These are phyloP conservation scores for Rhypophila decipiens DNA, from an alignment of 495 filamentous ascomycete genomes.

Conservation along the genomic window DNA sequence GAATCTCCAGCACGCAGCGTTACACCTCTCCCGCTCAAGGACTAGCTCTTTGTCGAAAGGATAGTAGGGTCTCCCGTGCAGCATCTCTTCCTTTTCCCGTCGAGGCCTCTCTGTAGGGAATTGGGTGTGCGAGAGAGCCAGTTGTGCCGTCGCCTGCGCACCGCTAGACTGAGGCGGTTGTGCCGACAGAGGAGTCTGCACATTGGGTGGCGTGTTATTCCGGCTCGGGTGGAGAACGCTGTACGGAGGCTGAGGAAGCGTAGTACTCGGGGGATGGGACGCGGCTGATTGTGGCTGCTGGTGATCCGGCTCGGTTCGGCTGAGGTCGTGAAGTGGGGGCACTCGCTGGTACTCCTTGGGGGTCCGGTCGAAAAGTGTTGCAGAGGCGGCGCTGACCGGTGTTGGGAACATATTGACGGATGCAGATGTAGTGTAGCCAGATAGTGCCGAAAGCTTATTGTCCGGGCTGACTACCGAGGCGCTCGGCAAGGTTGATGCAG, in stretches of 20 bases:
- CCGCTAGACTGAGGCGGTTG: constrained; percentile 25
- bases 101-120: constrained; percentile 37
- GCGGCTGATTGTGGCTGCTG: constrained; percentile 18
- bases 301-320: constrained; percentile 39
- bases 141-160: constrained; percentile 53
- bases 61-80: constrained; percentile 71
- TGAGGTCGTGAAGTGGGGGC: constrained; percentile 49
- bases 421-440: constrained; percentile 34
- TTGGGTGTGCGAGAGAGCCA: constrained; percentile 49
- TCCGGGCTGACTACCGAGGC: constrained; percentile 47
- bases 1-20: constrained; percentile 76
- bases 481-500: constrained; percentile 44
- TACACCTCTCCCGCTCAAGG: constrained; percentile 82
- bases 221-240: constrained; percentile 40
- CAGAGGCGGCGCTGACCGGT: constrained; percentile 43
- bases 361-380: constrained; percentile 38
- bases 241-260: constrained; percentile 18
- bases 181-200: constrained; percentile 21
- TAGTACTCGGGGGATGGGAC: constrained; percentile 18
- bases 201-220: constrained; percentile 34
- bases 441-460: constrained; percentile 48
- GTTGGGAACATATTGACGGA: constrained; percentile 44
- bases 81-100: constrained; percentile 92
- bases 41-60: constrained; percentile 72
- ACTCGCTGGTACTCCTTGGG: constrained; percentile 48